Conservation (phyloP, 1,284 basidiomycete genomes). For the Boletus semigastroideus region DNA sequence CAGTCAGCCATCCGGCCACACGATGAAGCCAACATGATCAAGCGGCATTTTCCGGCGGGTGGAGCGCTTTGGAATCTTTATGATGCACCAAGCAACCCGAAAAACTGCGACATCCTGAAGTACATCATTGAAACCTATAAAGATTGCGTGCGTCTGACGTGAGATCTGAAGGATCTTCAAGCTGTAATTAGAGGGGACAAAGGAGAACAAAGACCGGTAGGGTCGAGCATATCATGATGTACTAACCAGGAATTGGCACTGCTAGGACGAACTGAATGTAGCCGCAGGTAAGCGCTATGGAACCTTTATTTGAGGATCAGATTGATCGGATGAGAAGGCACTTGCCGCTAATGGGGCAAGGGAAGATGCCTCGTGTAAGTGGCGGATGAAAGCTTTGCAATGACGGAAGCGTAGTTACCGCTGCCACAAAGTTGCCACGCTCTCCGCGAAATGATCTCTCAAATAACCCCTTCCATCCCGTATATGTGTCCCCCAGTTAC, state of each 20-base stretch:
- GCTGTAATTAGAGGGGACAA: neutral
- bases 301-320: conserved; percentile 19
- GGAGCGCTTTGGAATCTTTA: too few species aligned
- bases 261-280: neutral
- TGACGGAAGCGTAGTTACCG: conserved; percentile 28
- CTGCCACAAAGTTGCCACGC: conserved; percentile 15
- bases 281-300: conserved; percentile 17
- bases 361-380: conserved; percentile 19
- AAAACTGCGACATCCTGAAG: too few species aligned
- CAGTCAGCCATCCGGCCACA: too few species aligned
- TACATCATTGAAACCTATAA: too few species aligned
- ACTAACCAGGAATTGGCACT: conserved; percentile 4
- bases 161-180: neutral
- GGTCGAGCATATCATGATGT: neutral
- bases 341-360: conserved; percentile 15
- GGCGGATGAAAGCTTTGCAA: conserved; percentile 29
- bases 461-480: conserved; percentile 19
- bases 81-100: too few species aligned
- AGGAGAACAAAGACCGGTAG: neutral
- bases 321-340: conserved; percentile 16
- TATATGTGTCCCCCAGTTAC: conserved; percentile 4
- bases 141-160: too few species aligned
- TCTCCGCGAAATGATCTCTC: conserved; percentile 13
- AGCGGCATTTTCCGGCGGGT: too few species aligned
- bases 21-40: too few species aligned